Conservation (phyloP, 2,329 filamentous ascomycete species). For the Nigrograna mackinnonii region DNA sequence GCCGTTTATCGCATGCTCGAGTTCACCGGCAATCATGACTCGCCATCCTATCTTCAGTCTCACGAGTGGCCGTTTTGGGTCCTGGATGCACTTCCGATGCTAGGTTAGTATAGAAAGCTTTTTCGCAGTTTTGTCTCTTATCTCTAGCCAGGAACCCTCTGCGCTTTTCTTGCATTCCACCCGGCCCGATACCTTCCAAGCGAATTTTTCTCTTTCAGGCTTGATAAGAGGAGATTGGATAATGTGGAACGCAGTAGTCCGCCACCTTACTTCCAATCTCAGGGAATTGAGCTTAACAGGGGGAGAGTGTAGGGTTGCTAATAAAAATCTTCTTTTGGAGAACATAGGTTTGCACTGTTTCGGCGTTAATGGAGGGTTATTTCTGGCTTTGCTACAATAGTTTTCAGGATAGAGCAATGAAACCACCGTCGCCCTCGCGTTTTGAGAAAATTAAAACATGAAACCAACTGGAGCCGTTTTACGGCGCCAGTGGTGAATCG, state of each 20-base stretch:
- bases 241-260: not conserved
- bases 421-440: not conserved
- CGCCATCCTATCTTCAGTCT: not conserved
- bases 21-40: not conserved
- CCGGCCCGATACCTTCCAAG: not conserved
- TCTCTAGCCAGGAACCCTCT: not conserved
- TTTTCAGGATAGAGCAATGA: not conserved
- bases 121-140: not conserved
- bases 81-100: not conserved
- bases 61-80: slow-evolving; percentile 3
- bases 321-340: too few species aligned
- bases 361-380: slow-evolving; percentile 1
- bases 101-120: not conserved
- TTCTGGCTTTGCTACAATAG: not conserved
- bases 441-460: not conserved
- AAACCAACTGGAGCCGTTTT: not conserved
- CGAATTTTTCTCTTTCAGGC: not conserved
- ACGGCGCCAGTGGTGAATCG: not conserved
- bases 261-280: not conserved
- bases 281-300: too few species aligned
- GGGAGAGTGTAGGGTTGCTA: too few species aligned
- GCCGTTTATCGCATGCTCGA: slow-evolving; percentile 1
- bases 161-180: not conserved
- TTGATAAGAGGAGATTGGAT: not conserved
- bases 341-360: not conserved